These are phyloP conservation scores for Begonia masoniana DNA, from an alignment of 306 rosid species.

Conservation along the genomic window DNA sequence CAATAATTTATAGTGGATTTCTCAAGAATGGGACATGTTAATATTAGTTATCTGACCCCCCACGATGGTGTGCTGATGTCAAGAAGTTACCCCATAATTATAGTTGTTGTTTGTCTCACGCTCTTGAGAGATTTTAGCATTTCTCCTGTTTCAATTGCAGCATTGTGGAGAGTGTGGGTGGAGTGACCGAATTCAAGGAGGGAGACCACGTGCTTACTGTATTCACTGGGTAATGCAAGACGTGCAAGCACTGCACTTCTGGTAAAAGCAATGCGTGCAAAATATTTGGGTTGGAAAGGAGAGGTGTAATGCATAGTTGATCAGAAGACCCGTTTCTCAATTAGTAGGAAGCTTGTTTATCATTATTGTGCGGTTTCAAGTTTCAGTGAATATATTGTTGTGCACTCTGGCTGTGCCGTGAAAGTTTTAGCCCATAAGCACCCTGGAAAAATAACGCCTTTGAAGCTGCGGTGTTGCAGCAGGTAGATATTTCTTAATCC, in stretches of 20 bases:
- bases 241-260: constrained; percentile 58
- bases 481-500: constrained; percentile 30
- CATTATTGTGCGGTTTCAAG: constrained; percentile 97
- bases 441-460: constrained; percentile 85
- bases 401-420: constrained; percentile 95
- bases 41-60: too few relatives aligned
- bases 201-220: constrained; percentile 88
- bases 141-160: constrained; percentile 23
- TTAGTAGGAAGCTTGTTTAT: constrained; percentile 68
- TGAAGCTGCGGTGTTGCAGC: constrained; percentile 93
- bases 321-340: constrained; percentile 76
- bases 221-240: constrained; percentile 84
- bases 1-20: too few relatives aligned
- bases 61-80: too few relatives aligned
- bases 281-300: constrained; percentile 75
- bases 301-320: constrained; percentile 87
- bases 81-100: too few relatives aligned
- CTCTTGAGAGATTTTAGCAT: too few relatives aligned
- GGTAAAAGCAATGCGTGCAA: constrained; percentile 77
- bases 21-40: too few relatives aligned
- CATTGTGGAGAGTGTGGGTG: constrained; percentile 94
- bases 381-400: constrained; percentile 83
- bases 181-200: constrained; percentile 63
- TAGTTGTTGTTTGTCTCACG: too few relatives aligned
- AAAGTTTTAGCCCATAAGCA: constrained; percentile 43